phyloP scores from a whole-genome alignment of 164 flowering plant genomes.

The Vitis vinifera region ASM3070453v1 NC_081809.1:18575501-18576000 shows the following conservation, averaged over 20 bases:
- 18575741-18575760: slow-evolving; percentile 84
- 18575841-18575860: slow-evolving; percentile 88
- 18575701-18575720: slow-evolving; percentile 77
- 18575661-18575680: slow-evolving; percentile 83
- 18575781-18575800: slow-evolving; percentile 91
- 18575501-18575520: neutral
- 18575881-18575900: slow-evolving; percentile 94
- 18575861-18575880: slow-evolving; percentile 77
- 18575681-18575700: slow-evolving; percentile 58
- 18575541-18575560: slow-evolving; percentile 32
- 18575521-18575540: slow-evolving; percentile 6
- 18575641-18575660: slow-evolving; percentile 79
- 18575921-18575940: slow-evolving; percentile 51
- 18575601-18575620: slow-evolving; percentile 78
- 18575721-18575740: slow-evolving; percentile 86
- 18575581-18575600: slow-evolving; percentile 64
- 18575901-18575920: slow-evolving; percentile 69
- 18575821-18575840: slow-evolving; percentile 58
- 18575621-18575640: slow-evolving; percentile 36
- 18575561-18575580: slow-evolving; percentile 27
- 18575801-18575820: slow-evolving; percentile 78
- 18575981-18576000: slow-evolving; percentile 70
- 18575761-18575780: slow-evolving; percentile 76
- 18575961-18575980: slow-evolving; percentile 79
- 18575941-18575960: slow-evolving; percentile 79